Conservation (phyloP, 2,329 filamentous ascomycete genomes). For the Paracamarosporium sp. region DNA sequence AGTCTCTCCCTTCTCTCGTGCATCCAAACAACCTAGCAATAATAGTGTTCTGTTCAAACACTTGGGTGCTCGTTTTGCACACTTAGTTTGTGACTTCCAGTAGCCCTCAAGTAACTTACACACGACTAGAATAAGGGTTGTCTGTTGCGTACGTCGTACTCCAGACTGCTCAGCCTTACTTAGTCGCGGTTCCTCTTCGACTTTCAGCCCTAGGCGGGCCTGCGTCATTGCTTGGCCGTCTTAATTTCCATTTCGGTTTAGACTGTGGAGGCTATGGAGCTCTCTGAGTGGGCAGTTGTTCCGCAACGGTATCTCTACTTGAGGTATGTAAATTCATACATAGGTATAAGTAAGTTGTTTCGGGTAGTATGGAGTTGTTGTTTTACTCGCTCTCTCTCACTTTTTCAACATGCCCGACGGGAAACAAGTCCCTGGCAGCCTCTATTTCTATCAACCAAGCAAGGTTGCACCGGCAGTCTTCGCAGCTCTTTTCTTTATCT, state of each 20-base stretch:
- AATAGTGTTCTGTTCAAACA: no score
- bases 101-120: no score
- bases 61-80: neutral
- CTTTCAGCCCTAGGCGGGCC: neutral
- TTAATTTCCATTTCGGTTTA: neutral
- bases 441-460: slow-evolving; percentile 56
- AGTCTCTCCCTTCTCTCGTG: no score
- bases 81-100: neutral
- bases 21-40: no score
- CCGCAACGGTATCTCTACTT: neutral
- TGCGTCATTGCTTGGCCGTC: neutral
- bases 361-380: neutral
- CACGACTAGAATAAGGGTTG: no score
- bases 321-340: neutral
- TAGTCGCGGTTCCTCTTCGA: neutral
- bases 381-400: neutral
- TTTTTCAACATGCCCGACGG: slow-evolving; percentile 7
- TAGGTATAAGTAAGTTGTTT: neutral
- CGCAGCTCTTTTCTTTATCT: slow-evolving; percentile 51
- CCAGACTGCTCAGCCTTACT: neutral
- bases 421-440: slow-evolving; percentile 19
- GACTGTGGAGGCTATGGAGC: neutral
- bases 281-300: neutral
- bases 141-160: neutral
- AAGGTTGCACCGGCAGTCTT: slow-evolving; percentile 61